Percentiles rank a stretch among this genome's conserved stretches.
These are phyloP conservation scores for Nigrospora sphaerica DNA, from an alignment of 2,329 filamentous ascomycete species.

Conservation along the genomic window DNA sequence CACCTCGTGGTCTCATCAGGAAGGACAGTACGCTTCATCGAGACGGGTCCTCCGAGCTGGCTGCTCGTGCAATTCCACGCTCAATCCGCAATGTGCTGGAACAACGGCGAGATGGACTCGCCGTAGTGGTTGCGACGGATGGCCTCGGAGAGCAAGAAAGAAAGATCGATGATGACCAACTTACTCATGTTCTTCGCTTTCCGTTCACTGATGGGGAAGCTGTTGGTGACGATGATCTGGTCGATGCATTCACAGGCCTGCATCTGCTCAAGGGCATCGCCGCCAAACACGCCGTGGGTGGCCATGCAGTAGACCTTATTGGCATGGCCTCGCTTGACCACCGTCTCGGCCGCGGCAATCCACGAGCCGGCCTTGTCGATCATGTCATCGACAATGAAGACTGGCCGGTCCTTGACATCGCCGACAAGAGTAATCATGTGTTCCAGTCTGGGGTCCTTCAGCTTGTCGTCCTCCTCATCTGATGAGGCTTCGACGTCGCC, in stretches of 20 bases:
- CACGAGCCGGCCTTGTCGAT: conserved; percentile 95
- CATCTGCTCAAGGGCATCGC: conserved; percentile 82
- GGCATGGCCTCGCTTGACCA: conserved; percentile 84
- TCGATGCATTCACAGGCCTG: conserved; percentile 91
- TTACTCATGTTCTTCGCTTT: conserved; percentile 68
- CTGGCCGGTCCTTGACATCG: conserved; percentile 79
- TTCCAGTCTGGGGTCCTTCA: conserved; percentile 73
- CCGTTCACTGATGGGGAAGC: conserved; percentile 80
- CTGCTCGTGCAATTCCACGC: neutral
- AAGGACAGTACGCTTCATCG: too few species aligned
- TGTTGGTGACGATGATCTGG: conserved; percentile 91
- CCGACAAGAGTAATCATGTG: conserved; percentile 97
- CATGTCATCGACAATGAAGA: conserved; percentile 97
- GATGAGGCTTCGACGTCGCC: conserved; percentile 76
- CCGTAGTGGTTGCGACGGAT: conserved; percentile 96
- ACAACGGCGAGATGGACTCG: conserved; percentile 67
- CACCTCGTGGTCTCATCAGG: neutral
- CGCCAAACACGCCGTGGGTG: conserved; percentile 90
- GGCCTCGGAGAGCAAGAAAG: conserved; percentile 80
- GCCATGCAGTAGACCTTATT: conserved; percentile 97
- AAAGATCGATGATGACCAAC: conserved; percentile 83
- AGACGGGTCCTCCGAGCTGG: too few species aligned
- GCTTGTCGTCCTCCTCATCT: conserved; percentile 89
- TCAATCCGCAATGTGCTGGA: conserved; percentile 59
- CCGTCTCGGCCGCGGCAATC: conserved; percentile 95